Evolutionary conservation across 352 stramenopile genomes (phyloP), one percentile per base, ranked within the genome.

Genomic region (Globisporangium rhizosaccharum): DNA sequence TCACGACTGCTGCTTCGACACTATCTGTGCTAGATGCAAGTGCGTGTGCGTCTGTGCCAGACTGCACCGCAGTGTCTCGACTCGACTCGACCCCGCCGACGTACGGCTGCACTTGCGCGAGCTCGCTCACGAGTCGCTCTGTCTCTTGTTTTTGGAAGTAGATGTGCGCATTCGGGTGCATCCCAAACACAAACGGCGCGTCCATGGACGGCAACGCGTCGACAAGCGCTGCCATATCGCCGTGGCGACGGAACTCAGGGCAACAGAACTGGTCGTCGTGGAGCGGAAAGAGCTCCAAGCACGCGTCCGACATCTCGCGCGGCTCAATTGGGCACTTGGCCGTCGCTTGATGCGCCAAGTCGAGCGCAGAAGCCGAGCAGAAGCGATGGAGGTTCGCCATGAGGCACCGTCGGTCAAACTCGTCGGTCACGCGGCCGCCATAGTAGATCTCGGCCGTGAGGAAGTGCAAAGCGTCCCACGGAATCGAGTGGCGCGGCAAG

Each of bases 371-470:
- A 8, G 52, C 37, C 1, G 76, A 90, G 28, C 72, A 89, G 56
- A 91, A 92, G 4, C 79, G 75, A 2, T 68, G 71, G 5, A 94
- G 62, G 25, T 86, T 91, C 0, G 79, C 62, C 66, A 87, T 76
- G 2, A 93, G 64, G 37, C 79, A 90, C 0, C 80, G 75, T 0
- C 81, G 82, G 60, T 93, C 83, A 39, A 88, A 91, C 50, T 92
- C 83, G 56, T 94, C 85, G 2, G 85, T 94, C 20, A 94, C 82
- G 20, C 85, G 74, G 0, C 83, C 85, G 37, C 85, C 85, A 26
- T 94, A 94, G 57, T 90, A 90, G 26, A 92, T 88, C 53, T 94
- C 79, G 0, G 79, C 82, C 0, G 79, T 82, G n/a, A 92, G 62
- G 49, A 88, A 92, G 50, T 89, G 70, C 12, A 94, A 53, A 2